Conservation (phyloP, 768 basidiomycete species). For the Filobasidium floriforme region DNA sequence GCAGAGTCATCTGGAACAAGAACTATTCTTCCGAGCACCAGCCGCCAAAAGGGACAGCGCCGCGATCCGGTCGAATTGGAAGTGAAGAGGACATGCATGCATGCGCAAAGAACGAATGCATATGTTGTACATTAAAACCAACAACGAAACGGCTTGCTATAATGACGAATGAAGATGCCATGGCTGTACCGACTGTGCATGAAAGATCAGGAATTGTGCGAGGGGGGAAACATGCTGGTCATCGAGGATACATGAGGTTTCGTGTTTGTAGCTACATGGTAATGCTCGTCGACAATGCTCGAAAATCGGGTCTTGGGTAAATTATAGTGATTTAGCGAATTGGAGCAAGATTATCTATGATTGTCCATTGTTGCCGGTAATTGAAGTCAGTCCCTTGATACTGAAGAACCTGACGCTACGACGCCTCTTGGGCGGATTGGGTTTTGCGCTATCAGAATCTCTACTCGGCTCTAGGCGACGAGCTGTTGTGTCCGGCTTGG, state of each 20-base stretch:
- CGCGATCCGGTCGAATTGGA: background rate
- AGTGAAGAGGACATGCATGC: background rate
- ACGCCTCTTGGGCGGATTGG: conserved; percentile 12
- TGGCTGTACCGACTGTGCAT: no score
- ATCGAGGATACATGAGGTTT: no score
- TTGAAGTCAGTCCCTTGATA: conserved; percentile 17
- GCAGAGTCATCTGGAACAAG: background rate
- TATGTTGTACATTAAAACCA: background rate
- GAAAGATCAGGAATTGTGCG: no score
- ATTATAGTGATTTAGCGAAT: no score
- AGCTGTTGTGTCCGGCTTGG: background rate
- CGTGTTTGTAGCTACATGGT: no score
- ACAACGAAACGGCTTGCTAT: background rate
- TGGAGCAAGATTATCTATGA: no score
- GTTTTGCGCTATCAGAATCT: background rate
- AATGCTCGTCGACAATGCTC: no score
- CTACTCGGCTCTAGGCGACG: background rate
- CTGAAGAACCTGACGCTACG: conserved; percentile 19
- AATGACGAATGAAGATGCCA: background rate
- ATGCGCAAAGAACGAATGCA: background rate
- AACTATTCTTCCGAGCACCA: background rate
- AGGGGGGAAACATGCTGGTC: no score
- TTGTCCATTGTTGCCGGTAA: conserved; percentile 5
- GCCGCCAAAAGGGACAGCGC: conserved; percentile 2
- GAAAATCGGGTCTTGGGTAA: no score